Evolutionary conservation across 345 rosid genomes (phyloP).

Genomic region (Rhodamnia argentea): DNA sequence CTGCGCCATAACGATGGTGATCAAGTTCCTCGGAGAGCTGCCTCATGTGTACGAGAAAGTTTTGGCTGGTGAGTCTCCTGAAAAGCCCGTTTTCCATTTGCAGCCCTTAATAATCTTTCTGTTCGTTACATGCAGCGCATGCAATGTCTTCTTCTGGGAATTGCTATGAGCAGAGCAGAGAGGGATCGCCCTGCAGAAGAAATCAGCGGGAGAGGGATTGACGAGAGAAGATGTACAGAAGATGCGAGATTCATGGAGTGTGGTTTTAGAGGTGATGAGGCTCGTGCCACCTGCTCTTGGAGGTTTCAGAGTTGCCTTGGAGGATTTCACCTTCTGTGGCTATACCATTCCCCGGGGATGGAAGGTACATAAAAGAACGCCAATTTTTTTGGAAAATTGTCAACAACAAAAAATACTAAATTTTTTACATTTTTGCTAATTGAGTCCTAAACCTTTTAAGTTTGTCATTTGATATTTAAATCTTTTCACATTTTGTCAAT

Average conservation of each 20-base stretch:
- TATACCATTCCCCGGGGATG: constrained; percentile 40
- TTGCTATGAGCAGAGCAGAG: constrained; percentile 1
- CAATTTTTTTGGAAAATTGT: too few relatives aligned
- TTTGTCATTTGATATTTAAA: too few relatives aligned
- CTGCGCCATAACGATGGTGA: neutral
- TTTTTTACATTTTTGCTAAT: too few relatives aligned
- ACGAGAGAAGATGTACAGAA: constrained; percentile 1
- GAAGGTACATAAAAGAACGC: constrained; percentile 14
- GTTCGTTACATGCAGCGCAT: neutral
- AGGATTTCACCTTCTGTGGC: constrained; percentile 23
- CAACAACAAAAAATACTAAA: too few relatives aligned
- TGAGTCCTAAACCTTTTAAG: too few relatives aligned
- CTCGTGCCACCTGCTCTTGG: neutral
- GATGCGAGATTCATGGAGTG: constrained; percentile 4
- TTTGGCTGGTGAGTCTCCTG: neutral
- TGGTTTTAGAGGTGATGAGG: constrained; percentile 4
- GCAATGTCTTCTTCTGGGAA: neutral
- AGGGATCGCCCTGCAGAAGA: neutral
- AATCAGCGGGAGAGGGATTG: neutral
- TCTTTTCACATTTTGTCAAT: too few relatives aligned
- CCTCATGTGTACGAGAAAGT: constrained; percentile 5
- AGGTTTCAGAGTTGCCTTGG: constrained; percentile 13
- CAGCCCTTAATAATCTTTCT: neutral
- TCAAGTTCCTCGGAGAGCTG: constrained; percentile 12
- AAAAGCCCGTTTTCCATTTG: neutral